phyloP scores from a whole-genome alignment of 2,329 filamentous ascomycete species.

The Akanthomyces muscarius region DNA sequence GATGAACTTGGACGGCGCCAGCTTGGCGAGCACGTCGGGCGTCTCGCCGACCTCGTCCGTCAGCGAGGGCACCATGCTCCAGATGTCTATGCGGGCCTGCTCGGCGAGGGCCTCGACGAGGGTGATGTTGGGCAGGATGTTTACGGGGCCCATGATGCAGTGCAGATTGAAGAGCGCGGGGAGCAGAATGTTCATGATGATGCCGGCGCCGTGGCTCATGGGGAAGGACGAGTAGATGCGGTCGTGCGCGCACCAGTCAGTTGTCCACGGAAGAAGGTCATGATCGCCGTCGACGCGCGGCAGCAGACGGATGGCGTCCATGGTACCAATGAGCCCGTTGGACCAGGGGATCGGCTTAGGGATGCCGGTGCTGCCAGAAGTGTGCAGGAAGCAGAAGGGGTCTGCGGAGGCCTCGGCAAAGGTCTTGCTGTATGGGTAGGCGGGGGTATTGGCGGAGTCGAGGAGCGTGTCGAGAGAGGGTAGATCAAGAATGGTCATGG shows the following conservation, averaged over 20 bases:
- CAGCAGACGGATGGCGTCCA: slow-evolving; percentile 35
- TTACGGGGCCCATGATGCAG: slow-evolving; percentile 34
- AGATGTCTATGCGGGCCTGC: slow-evolving; percentile 33
- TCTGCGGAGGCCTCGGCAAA: slow-evolving; percentile 33
- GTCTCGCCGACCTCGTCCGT: slow-evolving; percentile 32
- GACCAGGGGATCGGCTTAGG: slow-evolving; percentile 38
- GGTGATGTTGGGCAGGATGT: slow-evolving; percentile 33
- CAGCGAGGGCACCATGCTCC: slow-evolving; percentile 36
- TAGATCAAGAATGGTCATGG: slow-evolving; percentile 28
- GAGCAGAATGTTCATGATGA: slow-evolving; percentile 39
- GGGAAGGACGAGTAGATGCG: slow-evolving; percentile 34
- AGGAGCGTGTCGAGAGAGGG: slow-evolving; percentile 29
- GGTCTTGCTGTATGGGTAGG: slow-evolving; percentile 30
- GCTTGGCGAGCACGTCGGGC: slow-evolving; percentile 29
- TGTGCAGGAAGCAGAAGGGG: slow-evolving; percentile 37
- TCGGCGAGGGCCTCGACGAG: slow-evolving; percentile 33
- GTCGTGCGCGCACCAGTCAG: slow-evolving; percentile 28
- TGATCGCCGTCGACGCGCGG: slow-evolving; percentile 29
- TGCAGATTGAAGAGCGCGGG: slow-evolving; percentile 33
- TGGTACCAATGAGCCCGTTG: slow-evolving; percentile 30
- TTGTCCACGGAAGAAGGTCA: slow-evolving; percentile 28
- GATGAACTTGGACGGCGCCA: slow-evolving; percentile 32
- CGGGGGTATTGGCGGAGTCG: slow-evolving; percentile 16
- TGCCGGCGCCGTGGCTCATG: slow-evolving; percentile 36
- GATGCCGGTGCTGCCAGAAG: slow-evolving; percentile 40